phyloP scores from a whole-genome alignment of 2,329 filamentous ascomycete genomes.

The Aspergillus sp. region DNA sequence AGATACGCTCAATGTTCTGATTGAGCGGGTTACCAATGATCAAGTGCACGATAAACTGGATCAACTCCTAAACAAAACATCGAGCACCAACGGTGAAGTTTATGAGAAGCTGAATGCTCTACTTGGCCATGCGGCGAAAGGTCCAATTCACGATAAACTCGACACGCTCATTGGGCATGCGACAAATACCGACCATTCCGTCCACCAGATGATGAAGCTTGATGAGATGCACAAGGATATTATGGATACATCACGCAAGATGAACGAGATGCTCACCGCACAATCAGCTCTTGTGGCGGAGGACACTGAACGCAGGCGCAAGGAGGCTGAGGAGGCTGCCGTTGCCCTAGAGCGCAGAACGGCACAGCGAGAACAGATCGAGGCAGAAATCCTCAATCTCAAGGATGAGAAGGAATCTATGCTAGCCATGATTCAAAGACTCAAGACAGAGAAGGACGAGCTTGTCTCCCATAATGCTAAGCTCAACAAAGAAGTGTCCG shows the following conservation, averaged over 20 bases:
- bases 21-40: slow-evolving; percentile 50
- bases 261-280: slow-evolving; percentile 66
- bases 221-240: slow-evolving; percentile 90
- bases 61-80: slow-evolving; percentile 37
- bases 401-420: slow-evolving; percentile 64
- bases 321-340: slow-evolving; percentile 75
- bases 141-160: slow-evolving; percentile 35
- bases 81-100: slow-evolving; percentile 41
- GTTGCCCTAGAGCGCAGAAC: slow-evolving; percentile 76
- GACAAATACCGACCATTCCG: slow-evolving; percentile 65
- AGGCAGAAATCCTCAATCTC: slow-evolving; percentile 51
- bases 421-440: slow-evolving; percentile 53
- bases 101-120: slow-evolving; percentile 59
- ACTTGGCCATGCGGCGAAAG: slow-evolving; percentile 35
- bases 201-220: slow-evolving; percentile 75
- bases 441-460: slow-evolving; percentile 59
- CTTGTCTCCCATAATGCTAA: slow-evolving; percentile 75
- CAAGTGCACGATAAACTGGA: slow-evolving; percentile 61
- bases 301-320: slow-evolving; percentile 76
- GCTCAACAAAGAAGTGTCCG: slow-evolving; percentile 81
- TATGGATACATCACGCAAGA: slow-evolving; percentile 76
- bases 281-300: slow-evolving; percentile 59
- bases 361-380: slow-evolving; percentile 64
- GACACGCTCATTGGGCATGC: slow-evolving; percentile 51
- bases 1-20: slow-evolving; percentile 55